These are phyloP conservation scores for Komagataella phaffii DNA, from an alignment of 805 yeast species.

Conservation along the genomic window DNA sequence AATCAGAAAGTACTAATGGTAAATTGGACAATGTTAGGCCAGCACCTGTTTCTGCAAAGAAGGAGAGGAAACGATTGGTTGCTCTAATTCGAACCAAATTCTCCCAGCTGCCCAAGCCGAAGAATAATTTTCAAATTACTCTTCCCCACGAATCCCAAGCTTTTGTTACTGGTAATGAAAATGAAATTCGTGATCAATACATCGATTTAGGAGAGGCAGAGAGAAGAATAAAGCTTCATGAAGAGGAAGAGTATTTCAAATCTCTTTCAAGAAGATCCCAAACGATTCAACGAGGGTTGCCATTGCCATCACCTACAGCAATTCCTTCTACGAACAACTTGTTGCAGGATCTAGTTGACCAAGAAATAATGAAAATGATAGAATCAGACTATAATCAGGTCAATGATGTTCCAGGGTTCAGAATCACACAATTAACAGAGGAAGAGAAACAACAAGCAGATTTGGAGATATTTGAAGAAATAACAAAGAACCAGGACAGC, in stretches of 20 bases:
- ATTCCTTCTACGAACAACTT: not conserved
- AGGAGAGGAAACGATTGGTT: not conserved
- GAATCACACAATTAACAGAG: slow-evolving; percentile 10
- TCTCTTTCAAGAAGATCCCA: slow-evolving; percentile 26
- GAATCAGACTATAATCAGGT: slow-evolving; percentile 21
- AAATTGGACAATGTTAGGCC: not conserved
- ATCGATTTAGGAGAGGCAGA: slow-evolving; percentile 15
- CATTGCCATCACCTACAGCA: slow-evolving; percentile 10
- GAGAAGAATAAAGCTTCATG: slow-evolving; percentile 8
- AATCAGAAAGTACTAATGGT: slow-evolving; percentile 1
- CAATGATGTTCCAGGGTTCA: slow-evolving; percentile 9
- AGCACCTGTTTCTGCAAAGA: slow-evolving; percentile 12
- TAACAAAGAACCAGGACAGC: slow-evolving; percentile 3
- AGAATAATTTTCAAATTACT: slow-evolving; percentile 30
- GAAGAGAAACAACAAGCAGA: slow-evolving; percentile 3
- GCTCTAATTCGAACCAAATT: slow-evolving; percentile 4
- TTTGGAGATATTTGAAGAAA: not conserved
- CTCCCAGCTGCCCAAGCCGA: slow-evolving; percentile 8
- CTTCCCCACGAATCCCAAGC: slow-evolving; percentile 18
- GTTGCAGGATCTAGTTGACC: slow-evolving; percentile 8
- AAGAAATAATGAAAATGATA: slow-evolving; percentile 21
- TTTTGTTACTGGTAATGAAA: slow-evolving; percentile 5
- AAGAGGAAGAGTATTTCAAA: slow-evolving; percentile 1
- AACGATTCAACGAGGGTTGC: slow-evolving; percentile 30
- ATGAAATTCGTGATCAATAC: not conserved